Base-by-base conservation (phyloP, 768 basidiomycete species). In the Thelephora aurantiotincta region DNA sequence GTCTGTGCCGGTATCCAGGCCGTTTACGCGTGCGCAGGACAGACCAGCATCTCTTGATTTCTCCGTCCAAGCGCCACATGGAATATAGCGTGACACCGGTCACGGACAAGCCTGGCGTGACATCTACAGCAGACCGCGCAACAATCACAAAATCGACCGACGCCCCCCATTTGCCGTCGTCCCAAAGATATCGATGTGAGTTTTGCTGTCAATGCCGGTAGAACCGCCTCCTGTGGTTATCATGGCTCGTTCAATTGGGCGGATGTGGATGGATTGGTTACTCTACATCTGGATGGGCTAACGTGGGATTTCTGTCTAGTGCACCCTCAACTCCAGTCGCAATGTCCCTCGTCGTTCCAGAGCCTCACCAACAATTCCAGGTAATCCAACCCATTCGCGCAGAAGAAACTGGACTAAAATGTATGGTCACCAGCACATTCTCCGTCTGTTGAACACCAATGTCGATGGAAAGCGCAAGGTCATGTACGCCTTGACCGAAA, bases 391-490 rank as follows among this genome's bases (percentile, higher is more conserved):
- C 30, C 45, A 14, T 35, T 18, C 35, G 35, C 35, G 4, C 33
- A 23, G 2, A 2, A 43, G 35, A 18, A 35, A 9, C 14, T 14
- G 26, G 19, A 14, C 54, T 49, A 49, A 55, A 35, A 46, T 30
- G 33, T 12, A 12, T 33, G 16, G 33, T 33, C 58, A 41, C 35
- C 60, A 97, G 90, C 96, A 98, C 80, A 99, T 99, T 68, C 72
- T 99, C 51, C 96, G 96, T 85, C 80, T 99, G 41, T 75, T 96
- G 58, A 98, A 98, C 77, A 98, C 96, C 65, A 98, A 98, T 73
- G 96, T 99, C 56, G 94, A 98, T 68, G 96, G 96, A 57, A 93
- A 94, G 66, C 82, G 96, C 59, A 99, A 99, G 74, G 85, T 99
- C 68, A 97, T 91, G 87, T 98, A 91, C 67, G 94, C 96, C 60